phyloP scores from a whole-genome alignment of 331 rosid species.

The Phaseolus coccineus region DNA sequence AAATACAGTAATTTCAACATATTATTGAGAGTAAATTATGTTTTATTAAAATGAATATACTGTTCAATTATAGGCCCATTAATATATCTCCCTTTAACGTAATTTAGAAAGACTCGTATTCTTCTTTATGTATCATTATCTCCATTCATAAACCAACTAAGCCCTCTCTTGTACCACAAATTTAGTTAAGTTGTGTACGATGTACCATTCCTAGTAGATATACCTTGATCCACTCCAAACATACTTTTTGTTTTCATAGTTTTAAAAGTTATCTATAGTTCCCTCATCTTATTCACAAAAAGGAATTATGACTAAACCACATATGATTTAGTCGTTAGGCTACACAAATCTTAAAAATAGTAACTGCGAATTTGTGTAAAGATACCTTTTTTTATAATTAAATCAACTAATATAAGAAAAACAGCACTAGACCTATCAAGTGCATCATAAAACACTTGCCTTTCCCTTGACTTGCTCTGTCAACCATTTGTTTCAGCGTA shows the following conservation, averaged over 20 bases:
- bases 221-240: constrained; percentile 21
- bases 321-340: background rate
- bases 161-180: background rate
- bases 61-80: background rate
- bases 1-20: constrained; percentile 25
- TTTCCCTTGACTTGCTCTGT: constrained; percentile 65
- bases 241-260: background rate
- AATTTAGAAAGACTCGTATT: background rate
- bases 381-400: background rate
- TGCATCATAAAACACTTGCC: constrained; percentile 51
- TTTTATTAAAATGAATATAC: constrained; percentile 25
- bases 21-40: constrained; percentile 3
- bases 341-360: constrained; percentile 9
- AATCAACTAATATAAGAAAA: background rate
- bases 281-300: background rate
- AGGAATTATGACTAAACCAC: background rate
- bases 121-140: background rate
- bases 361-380: background rate
- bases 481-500: constrained; percentile 70
- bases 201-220: constrained; percentile 15
- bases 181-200: background rate
- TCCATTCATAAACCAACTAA: background rate
- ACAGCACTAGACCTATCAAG: background rate
- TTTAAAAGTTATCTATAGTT: background rate
- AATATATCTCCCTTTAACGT: background rate